Base-by-base conservation (phyloP, 257 asterid species). In the Cordia subcordata region DNA sequence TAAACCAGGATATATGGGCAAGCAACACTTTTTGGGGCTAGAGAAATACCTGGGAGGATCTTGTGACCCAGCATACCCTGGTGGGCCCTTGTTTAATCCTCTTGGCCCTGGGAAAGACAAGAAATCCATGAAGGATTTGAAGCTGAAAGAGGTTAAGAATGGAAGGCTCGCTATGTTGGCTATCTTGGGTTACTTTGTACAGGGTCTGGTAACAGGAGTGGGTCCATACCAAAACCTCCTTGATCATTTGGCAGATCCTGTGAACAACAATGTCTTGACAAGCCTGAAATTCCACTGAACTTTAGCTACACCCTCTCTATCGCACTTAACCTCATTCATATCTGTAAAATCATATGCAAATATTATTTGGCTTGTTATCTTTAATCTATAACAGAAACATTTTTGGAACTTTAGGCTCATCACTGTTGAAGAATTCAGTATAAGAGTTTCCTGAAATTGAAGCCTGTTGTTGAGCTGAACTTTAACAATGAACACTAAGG, bases 131-230 rank as follows among this genome's bases (percentile, higher is more conserved):
- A 85, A 79, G 84, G 94, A 85, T 0, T 62, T 85, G 88, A 91
- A 84, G 86, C 49, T 91, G 61, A 92, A 88, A 79, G 99, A 92
- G 57, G 71, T 92, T 40, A 92, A 92, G 91, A 92, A 92, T 54
- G 99, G 99, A 33, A 75, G 98, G 45, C 51, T 92, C 80, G 98
- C 98, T 18, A 92, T 92, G 98, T 51, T 88, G 82, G 98, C 96
- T 0, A n/a, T 91, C 18, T 64, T 88, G 90, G 98, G 98, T 11
- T 88, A 77, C 85, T 91, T 88, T 19, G 33, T 82, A 13, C 98
- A 88, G 68, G 98, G 58, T 10, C 56, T 76, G 62, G 90, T 88
- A 11, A 91, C 98, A 6, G 96, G 98, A 0, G 92, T 77, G 1
- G 98, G 98, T 3, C 98, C 98, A 0, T 88, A 1, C 81, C 94